Evolutionary conservation across 768 basidiomycete genomes (phyloP).

Genomic region (Obba rivulosa): DNA sequence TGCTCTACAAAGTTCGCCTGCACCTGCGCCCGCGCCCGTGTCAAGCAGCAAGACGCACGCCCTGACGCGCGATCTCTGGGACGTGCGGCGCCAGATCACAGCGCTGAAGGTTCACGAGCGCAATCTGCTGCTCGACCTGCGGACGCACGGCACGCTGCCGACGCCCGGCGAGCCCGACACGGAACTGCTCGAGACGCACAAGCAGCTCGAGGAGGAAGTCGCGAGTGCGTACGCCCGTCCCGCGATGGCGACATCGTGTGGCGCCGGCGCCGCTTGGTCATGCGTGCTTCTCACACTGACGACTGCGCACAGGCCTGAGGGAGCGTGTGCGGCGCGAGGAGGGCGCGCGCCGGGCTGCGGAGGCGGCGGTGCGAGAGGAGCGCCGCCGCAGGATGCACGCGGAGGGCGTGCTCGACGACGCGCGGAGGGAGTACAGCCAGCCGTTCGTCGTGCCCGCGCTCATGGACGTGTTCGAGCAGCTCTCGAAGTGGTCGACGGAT

Average conservation of each 20-base stretch:
- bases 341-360: slow-evolving; percentile 15
- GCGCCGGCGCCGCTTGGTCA: not conserved
- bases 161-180: slow-evolving; percentile 1
- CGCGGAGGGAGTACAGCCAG: slow-evolving; percentile 19
- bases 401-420: slow-evolving; percentile 20
- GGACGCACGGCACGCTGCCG: slow-evolving; percentile 3
- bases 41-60: slow-evolving; percentile 1
- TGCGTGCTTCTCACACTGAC: too few relatives aligned
- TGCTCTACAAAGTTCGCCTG: not conserved
- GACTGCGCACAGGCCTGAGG: slow-evolving; percentile 17
- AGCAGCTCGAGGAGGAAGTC: slow-evolving; percentile 9
- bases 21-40: slow-evolving; percentile 3
- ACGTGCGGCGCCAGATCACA: slow-evolving; percentile 22
- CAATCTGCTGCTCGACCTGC: slow-evolving; percentile 11
- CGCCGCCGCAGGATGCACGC: slow-evolving; percentile 16
- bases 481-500: slow-evolving; percentile 23
- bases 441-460: slow-evolving; percentile 29
- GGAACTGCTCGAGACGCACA: not conserved
- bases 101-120: slow-evolving; percentile 19
- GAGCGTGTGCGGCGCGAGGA: slow-evolving; percentile 15
- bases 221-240: slow-evolving; percentile 8
- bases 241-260: not conserved
- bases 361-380: slow-evolving; percentile 19
- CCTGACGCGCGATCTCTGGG: slow-evolving; percentile 20
- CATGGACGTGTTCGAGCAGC: slow-evolving; percentile 24